phyloP scores from a whole-genome alignment of 129 eudicot species.

The Centrapalus pauciflorus region DNA sequence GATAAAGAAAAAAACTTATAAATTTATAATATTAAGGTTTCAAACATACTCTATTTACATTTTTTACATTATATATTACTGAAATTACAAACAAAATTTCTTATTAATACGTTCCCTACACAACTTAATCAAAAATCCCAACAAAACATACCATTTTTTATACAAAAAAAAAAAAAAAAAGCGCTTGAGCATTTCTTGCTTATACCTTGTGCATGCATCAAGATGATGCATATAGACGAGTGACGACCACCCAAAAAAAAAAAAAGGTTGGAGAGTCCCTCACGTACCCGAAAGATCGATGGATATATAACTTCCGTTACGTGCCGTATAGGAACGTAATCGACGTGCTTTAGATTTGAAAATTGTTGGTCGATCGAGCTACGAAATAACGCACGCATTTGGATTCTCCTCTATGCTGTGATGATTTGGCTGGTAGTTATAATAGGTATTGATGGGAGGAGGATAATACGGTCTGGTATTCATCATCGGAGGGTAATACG shows the following conservation, averaged over 20 bases:
- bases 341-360: background rate
- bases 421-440: constrained; percentile 9
- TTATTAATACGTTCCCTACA: constrained; percentile 5
- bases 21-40: background rate
- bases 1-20: no score
- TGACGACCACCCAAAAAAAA: background rate
- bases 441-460: background rate
- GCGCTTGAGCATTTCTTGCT: constrained; percentile 3
- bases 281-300: background rate
- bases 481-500: constrained; percentile 22
- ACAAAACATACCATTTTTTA: constrained; percentile 12
- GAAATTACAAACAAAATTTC: constrained; percentile 17
- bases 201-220: constrained; percentile 7
- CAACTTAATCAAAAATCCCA: constrained; percentile 1
- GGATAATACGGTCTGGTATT: constrained; percentile 16
- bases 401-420: constrained; percentile 44
- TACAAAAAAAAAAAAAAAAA: constrained; percentile 4
- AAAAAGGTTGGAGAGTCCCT: background rate
- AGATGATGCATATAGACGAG: constrained; percentile 13
- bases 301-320: background rate
- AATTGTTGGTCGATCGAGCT: constrained; percentile 3
- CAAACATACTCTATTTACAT: constrained; percentile 27
- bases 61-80: constrained; percentile 8
- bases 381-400: constrained; percentile 33
- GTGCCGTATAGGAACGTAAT: background rate